These are phyloP conservation scores for Xylaria sp. DNA, from an alignment of 2,329 filamentous ascomycete genomes.

Conservation along the genomic window DNA sequence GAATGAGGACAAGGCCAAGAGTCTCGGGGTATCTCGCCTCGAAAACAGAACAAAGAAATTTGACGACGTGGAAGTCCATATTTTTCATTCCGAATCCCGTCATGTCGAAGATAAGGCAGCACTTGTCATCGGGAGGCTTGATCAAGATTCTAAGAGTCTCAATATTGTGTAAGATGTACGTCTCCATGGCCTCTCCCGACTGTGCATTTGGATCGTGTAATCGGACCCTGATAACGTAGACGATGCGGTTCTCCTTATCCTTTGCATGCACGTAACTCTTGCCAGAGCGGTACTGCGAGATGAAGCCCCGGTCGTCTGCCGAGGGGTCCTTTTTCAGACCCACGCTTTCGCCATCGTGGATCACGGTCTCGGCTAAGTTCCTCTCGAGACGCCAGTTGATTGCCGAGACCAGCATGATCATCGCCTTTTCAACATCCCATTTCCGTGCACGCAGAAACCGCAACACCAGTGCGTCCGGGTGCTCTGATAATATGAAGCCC, in stretches of 20 bases:
- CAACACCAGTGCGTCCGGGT: constrained; percentile 33
- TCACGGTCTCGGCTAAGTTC: constrained; percentile 21
- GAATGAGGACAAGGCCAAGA: constrained; percentile 33
- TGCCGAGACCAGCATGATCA: constrained; percentile 36
- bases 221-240: constrained; percentile 31
- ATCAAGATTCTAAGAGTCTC: constrained; percentile 27
- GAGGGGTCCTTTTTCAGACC: constrained; percentile 18
- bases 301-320: constrained; percentile 30
- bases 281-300: constrained; percentile 36
- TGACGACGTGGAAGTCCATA: constrained; percentile 36
- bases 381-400: constrained; percentile 32
- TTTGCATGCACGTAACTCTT: constrained; percentile 33
- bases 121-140: constrained; percentile 20
- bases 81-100: constrained; percentile 36
- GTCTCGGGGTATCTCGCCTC: constrained; percentile 39
- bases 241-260: constrained; percentile 25
- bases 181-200: constrained; percentile 30
- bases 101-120: constrained; percentile 37
- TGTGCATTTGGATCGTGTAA: constrained; percentile 34
- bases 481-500: constrained; percentile 29
- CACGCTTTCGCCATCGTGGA: constrained; percentile 27
- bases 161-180: constrained; percentile 36
- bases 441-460: constrained; percentile 39
- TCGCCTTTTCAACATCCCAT: constrained; percentile 31
- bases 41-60: constrained; percentile 35